Base-by-base conservation (phyloP, 1,139 yeast genomes). In the Pneumocystis jirovecii region DNA sequence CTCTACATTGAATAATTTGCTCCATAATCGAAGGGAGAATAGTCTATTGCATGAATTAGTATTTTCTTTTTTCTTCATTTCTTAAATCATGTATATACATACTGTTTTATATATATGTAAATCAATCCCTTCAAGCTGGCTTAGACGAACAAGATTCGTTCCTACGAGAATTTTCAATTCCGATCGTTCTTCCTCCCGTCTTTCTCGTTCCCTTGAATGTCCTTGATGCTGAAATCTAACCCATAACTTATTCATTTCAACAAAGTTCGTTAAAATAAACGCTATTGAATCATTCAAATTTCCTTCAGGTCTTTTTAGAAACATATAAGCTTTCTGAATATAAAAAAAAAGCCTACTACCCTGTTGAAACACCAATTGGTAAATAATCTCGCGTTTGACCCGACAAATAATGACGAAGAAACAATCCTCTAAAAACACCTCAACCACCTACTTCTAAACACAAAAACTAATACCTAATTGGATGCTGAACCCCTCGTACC, bases 401-500 rank as follows among this genome's bases (percentile, higher is more conserved):
- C 4, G 93, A 85, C 62, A 93, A 78, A 74, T 89, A 93, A 77
- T 93, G 91, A 65, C 98, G 80, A 72, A 95, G 78, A 74, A 93
- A 93, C 68, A 93, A 78, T 0, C 98, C 98, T 7, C 80, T 63
- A 61, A 60, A 60, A 59, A 39, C 6, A 19, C n/a, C 19, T 21
- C 29, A 4, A 44, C 4, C 19, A 19, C 19, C 2, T 37, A 37
- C 7, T 37, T 37, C 12, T 37, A 37, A 37, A 37, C 7, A 12
- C 37, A 59, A 59, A 17, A 35, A 37, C 12, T 3, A 8, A 19
- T 60, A 63, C 64, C 66, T 79, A 45, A 89, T 83, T 0, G 98
- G 98, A 73, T 89, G 95, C 75, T 93, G 98, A 1, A 91, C 96
- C n/a, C 97, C 98, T 61, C 96, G 82, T 70, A 96, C 87, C 98